Evolutionary conservation across 1,284 basidiomycete species (phyloP).

Genomic region (Hypsizygus ulmarius): DNA sequence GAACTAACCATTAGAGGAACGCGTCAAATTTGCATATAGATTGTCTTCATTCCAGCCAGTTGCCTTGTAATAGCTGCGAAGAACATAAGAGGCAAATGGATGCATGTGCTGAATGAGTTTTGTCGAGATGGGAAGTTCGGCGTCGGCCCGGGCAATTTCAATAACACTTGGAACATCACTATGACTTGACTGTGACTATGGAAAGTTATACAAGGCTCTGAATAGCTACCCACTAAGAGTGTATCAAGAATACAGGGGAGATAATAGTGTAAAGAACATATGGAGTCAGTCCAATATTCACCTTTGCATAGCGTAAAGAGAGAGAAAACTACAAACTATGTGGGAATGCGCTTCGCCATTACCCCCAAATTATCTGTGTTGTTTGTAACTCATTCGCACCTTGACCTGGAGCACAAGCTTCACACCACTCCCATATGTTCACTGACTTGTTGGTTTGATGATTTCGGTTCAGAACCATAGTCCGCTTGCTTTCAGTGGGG

Average conservation of each 20-base stretch:
- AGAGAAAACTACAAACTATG: too few relatives aligned
- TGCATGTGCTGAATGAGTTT: conserved; percentile 48
- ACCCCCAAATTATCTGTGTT: conserved; percentile 13
- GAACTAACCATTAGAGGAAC: conserved; percentile 78
- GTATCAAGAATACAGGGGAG: too few relatives aligned
- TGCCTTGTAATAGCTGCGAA: conserved; percentile 84
- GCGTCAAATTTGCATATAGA: conserved; percentile 86
- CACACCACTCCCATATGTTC: conserved; percentile 21
- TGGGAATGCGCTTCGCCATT: neutral
- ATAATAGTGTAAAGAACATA: too few relatives aligned
- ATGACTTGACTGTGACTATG: too few relatives aligned
- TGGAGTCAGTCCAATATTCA: too few relatives aligned
- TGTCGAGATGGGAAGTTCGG: neutral
- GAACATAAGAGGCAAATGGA: conserved; percentile 84
- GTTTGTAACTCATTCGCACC: neutral
- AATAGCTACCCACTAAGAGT: too few relatives aligned
- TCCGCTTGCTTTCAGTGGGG: conserved; percentile 9
- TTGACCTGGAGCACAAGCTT: conserved; percentile 6
- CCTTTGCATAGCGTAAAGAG: too few relatives aligned
- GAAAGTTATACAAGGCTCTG: too few relatives aligned
- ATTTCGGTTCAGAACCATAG: conserved; percentile 13
- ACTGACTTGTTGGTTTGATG: neutral
- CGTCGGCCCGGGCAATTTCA: neutral
- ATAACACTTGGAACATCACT: neutral
- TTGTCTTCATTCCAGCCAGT: conserved; percentile 98